A percentile compares a stretch with the other conserved stretches of the same genome.
phyloP scores from a whole-genome alignment of 2,329 filamentous ascomycete genomes.

The Boeremia exigua region DNA sequence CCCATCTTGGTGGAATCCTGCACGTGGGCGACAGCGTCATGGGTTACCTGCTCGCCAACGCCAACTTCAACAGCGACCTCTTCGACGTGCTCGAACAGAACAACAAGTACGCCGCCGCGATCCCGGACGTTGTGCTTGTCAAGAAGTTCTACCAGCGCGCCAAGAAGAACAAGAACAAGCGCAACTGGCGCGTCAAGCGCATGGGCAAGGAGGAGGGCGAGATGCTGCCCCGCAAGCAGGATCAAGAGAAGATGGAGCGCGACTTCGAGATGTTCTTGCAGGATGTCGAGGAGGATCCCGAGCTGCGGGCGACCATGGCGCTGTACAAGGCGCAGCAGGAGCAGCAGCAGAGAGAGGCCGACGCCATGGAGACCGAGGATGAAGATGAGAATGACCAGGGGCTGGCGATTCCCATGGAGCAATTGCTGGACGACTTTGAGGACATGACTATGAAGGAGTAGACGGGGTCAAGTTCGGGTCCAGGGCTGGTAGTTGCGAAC shows the following conservation, averaged over 20 bases:
- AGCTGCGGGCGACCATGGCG: constrained; percentile 81
- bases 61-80: constrained; percentile 90
- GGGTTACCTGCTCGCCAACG: constrained; percentile 88
- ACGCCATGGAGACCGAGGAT: constrained; percentile 71
- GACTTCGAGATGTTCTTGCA: constrained; percentile 98
- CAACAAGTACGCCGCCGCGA: constrained; percentile 71
- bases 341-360: constrained; percentile 62
- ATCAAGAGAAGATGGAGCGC: constrained; percentile 85
- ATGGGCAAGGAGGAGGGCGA: constrained; percentile 91
- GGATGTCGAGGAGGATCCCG: constrained; percentile 94
- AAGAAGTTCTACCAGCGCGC: constrained; percentile 95
- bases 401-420: constrained; percentile 57
- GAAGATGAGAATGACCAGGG: constrained; percentile 65
- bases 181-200: constrained; percentile 91
- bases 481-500: neutral
- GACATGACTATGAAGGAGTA: constrained; percentile 74
- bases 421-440: constrained; percentile 88
- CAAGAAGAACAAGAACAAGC: constrained; percentile 71
- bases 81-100: constrained; percentile 85
- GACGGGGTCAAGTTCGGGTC: neutral
- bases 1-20: constrained; percentile 84
- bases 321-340: constrained; percentile 75
- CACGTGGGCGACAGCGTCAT: constrained; percentile 90
- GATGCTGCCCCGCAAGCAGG: constrained; percentile 81
- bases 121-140: constrained; percentile 92